Base-by-base conservation (phyloP, 495 filamentous ascomycete species). In the Cudoniella acicularis region DNA sequence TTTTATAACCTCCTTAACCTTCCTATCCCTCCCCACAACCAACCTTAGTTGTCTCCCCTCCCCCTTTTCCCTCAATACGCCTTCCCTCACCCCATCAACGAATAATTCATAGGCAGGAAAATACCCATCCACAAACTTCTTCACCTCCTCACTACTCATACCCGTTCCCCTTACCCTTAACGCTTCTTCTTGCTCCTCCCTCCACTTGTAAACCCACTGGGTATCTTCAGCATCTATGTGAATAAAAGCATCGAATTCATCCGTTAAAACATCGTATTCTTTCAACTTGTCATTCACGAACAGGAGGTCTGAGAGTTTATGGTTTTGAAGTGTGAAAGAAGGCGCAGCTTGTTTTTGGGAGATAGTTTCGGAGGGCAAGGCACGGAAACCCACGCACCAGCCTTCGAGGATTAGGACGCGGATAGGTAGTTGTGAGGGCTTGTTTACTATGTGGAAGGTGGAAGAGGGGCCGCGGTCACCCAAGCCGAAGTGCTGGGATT, bases 301-400 rank as follows among this genome's bases (percentile, higher is more conserved):
- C 16, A 79, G 67, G 0, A 96, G 74, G 70, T 94, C 79, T 46
- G 87, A 82, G 10, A 88, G 52, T 25, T 40, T 58, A 24, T 72
- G 64, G 73, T 72, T 46, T 75, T 79, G 52, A 64, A 64, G 66
- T 78, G 81, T 40, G 56, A 54, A 43, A 58, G 73, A 82, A 47
- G 60, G 71, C 51, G 42, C 76, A 56, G 79, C 74, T 26, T 93
- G 59, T n/a, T 74, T 75, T 52, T 26, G 22, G 10, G 61, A 42
- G 10, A 55, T 49, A 4, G 21, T 21, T 1, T 21, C 8, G 1
- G 25, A 6, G 0, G 48, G 21, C 3, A 92, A 77, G 2, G 85
- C 64, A 16, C 87, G 82, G 73, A 98, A 97, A 1, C 92, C 93
- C 27, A 96, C 87, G 72, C 89, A 84, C 93, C 93, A 98, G 16